Conservation (phyloP, 1,139 yeast species). For the Sugiyamaella neomexicana region DNA sequence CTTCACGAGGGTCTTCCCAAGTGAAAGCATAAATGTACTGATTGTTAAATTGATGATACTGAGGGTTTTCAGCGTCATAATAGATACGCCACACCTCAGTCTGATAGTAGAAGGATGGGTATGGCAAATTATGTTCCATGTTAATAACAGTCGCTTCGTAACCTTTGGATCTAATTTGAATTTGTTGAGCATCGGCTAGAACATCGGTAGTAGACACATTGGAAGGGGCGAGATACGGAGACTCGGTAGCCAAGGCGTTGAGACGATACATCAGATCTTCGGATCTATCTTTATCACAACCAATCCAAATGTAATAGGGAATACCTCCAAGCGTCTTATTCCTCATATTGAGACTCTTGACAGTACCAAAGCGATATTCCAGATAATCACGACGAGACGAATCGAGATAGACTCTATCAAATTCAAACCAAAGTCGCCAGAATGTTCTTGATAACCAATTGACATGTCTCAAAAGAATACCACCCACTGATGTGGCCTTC, state of each 20-base stretch:
- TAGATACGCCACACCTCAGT: slow-evolving; percentile 75
- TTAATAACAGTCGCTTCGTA: slow-evolving; percentile 72
- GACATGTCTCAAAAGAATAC: slow-evolving; percentile 65
- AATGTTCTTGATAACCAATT: slow-evolving; percentile 77
- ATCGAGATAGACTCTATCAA: slow-evolving; percentile 76
- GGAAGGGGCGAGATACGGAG: slow-evolving; percentile 72
- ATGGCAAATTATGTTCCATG: slow-evolving; percentile 65
- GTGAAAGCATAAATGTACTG: slow-evolving; percentile 85
- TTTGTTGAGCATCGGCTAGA: slow-evolving; percentile 19
- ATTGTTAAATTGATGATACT: slow-evolving; percentile 68
- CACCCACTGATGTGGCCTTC: slow-evolving; percentile 74
- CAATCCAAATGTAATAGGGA: slow-evolving; percentile 82
- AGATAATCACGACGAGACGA: slow-evolving; percentile 79
- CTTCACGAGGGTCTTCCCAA: slow-evolving; percentile 90
- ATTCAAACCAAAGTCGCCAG: slow-evolving; percentile 88
- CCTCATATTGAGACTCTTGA: slow-evolving; percentile 68
- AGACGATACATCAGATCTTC: slow-evolving; percentile 61
- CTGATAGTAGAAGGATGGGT: slow-evolving; percentile 77
- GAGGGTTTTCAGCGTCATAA: slow-evolving; percentile 68
- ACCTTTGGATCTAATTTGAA: slow-evolving; percentile 55
- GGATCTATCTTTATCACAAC: slow-evolving; percentile 68
- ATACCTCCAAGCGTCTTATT: slow-evolving; percentile 66
- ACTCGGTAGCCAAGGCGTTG: slow-evolving; percentile 74
- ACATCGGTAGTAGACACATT: slow-evolving; percentile 35
- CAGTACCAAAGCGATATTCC: slow-evolving; percentile 77